These are phyloP conservation scores for Talaromyces albobiverticillius DNA, from an alignment of 2,329 filamentous ascomycete genomes.

Conservation along the genomic window DNA sequence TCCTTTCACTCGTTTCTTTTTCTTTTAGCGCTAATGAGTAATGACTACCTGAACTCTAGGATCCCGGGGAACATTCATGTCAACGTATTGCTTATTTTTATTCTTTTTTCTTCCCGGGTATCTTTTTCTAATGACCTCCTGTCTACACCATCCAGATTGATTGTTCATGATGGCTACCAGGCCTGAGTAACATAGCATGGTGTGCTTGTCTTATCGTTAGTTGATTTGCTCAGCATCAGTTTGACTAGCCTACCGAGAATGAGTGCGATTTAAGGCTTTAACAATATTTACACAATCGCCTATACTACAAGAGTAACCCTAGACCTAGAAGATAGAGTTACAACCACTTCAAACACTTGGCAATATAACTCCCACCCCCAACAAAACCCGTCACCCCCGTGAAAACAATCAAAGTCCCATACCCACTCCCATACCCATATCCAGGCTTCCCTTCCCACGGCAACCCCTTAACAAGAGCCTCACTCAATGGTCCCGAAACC, in stretches of 20 bases:
- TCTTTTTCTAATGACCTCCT: background rate
- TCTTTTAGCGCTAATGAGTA: background rate
- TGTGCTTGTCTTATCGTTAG: too few relatives aligned
- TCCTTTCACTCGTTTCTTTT: background rate
- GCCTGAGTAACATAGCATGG: too few relatives aligned
- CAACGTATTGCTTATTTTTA: conserved; percentile 1
- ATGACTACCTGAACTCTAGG: background rate
- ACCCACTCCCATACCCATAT: conserved; percentile 26
- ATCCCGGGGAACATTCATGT: background rate
- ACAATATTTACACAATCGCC: too few relatives aligned
- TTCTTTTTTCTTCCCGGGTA: background rate
- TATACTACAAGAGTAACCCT: too few relatives aligned
- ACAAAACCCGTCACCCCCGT: conserved; percentile 25
- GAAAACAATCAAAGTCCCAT: conserved; percentile 27
- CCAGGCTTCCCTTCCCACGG: conserved; percentile 20
- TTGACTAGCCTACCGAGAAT: too few relatives aligned
- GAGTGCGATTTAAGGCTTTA: too few relatives aligned
- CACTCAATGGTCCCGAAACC: conserved; percentile 51
- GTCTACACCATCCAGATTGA: too few relatives aligned
- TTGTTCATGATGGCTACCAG: too few relatives aligned
- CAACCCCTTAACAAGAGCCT: conserved; percentile 32
- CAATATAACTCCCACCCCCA: conserved; percentile 25
- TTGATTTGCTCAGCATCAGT: too few relatives aligned
- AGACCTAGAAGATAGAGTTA: too few relatives aligned
- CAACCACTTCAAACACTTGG: conserved; percentile 17